A percentile compares a stretch with the other conserved stretches of the same genome.
Evolutionary conservation across 345 rosid species (phyloP).

Genomic region (Eucalyptus albens): DNA sequence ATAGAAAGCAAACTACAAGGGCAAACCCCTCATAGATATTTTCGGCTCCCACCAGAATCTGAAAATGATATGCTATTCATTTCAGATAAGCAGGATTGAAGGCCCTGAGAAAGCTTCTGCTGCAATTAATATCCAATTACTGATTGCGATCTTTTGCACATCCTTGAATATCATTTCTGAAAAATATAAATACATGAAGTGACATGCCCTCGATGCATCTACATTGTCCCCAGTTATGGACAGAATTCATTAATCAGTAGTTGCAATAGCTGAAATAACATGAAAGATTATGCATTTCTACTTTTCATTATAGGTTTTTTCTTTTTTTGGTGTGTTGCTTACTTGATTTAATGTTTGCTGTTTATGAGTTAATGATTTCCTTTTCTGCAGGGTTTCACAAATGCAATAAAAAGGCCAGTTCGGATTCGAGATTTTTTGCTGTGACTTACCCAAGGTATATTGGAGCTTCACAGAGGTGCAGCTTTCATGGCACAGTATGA

Average conservation of each 20-base stretch:
- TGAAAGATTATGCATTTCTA: neutral
- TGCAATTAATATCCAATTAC: neutral
- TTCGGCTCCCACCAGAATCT: neutral
- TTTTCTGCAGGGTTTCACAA: conserved; percentile 63
- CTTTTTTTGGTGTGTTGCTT: neutral
- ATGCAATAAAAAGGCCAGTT: conserved; percentile 86
- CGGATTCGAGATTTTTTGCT: conserved; percentile 55
- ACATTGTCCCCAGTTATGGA: neutral
- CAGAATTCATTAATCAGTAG: neutral
- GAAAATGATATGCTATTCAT: neutral
- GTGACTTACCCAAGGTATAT: neutral
- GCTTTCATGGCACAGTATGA: neutral
- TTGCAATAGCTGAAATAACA: neutral
- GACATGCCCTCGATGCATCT: neutral
- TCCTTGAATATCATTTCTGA: neutral
- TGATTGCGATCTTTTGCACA: neutral
- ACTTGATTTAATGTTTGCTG: neutral
- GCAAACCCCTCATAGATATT: neutral
- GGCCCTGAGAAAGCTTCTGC: neutral
- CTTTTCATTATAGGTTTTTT: neutral
- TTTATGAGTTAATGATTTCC: neutral
- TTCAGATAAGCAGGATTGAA: neutral
- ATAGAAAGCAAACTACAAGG: neutral
- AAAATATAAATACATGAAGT: neutral
- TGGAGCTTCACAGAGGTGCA: neutral